A percentile compares a stretch with the other conserved stretches of the same genome.
phyloP scores from a whole-genome alignment of 768 basidiomycete species.

The Collybia nuda region DNA sequence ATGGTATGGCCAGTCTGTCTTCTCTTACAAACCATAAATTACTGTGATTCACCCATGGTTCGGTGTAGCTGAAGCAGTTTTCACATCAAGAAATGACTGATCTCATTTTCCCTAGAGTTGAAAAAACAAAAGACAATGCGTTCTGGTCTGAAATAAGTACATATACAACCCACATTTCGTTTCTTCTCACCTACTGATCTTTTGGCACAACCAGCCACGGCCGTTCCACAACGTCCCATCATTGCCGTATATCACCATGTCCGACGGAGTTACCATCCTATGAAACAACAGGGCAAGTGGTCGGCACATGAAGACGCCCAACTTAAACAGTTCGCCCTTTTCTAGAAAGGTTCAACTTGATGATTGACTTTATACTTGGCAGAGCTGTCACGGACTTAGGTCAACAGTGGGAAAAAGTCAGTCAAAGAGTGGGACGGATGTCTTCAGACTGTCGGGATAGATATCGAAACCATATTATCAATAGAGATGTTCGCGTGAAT shows the following conservation, averaged over 20 bases:
- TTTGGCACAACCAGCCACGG: conserved; percentile 60
- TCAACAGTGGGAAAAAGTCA: conserved; percentile 81
- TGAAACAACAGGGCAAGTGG: conserved; percentile 74
- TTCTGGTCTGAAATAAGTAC: conserved; percentile 85
- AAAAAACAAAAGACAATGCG: conserved; percentile 56
- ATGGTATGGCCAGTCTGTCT: conserved; percentile 47
- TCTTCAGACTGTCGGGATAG: conserved; percentile 83
- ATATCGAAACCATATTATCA: conserved; percentile 79
- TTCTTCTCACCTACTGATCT: conserved; percentile 7
- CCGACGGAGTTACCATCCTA: conserved; percentile 66
- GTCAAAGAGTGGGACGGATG: conserved; percentile 68
- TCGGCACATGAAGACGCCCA: conserved; percentile 58
- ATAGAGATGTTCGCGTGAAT: conserved; percentile 58
- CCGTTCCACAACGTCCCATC: conserved; percentile 75
- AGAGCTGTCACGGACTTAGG: conserved; percentile 73
- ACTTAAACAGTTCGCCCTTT: conserved; percentile 57
- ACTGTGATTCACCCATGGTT: conserved; percentile 1
- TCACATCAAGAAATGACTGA: conserved; percentile 54
- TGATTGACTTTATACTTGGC: conserved; percentile 3
- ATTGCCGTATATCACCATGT: conserved; percentile 85
- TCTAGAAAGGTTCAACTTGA: neutral
- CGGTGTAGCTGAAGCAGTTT: conserved; percentile 47
- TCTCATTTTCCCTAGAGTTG: conserved; percentile 68
- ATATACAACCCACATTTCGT: neutral
- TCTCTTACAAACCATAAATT: neutral